Evolutionary conservation across 2,329 filamentous ascomycete species (phyloP), one percentile per base, ranked within the genome.

Genomic region (Botryotinia narcissicola): DNA sequence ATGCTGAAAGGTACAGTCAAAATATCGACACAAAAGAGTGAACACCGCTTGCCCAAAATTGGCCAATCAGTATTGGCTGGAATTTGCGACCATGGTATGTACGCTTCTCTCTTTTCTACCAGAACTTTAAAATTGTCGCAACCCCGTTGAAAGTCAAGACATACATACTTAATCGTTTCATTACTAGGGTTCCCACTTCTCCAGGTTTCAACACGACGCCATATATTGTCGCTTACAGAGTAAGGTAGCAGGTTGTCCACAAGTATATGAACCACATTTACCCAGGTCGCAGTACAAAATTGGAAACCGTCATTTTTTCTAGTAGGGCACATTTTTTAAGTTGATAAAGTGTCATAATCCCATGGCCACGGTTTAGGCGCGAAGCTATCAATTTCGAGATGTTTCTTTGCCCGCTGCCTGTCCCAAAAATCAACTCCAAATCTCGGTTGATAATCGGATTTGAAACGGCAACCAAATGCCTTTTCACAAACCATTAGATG

Each of bases 21-120:
- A 5, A 73, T 73, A 73, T 73, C 71, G 4, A 29, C 32, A 16
- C 71, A 73, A 35, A 73, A 73, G 14, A 73, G 9, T 35, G 68
- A 42, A n/a, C 32, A 29, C 8, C 8, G 2, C 4, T 35, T 22
- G n/a, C 63, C 71, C 4, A 69, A 32, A 32, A 54, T 61, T 16
- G 40, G 29, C 71, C 51, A 69, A 54, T 73, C 18, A 32, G 63
- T 73, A 20, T 69, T 48, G 4, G 71, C 60, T 8, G 35, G 29
- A 9, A 25, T 60, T 35, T 40, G 22, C 20, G 71, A 73, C 71
- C 71, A 73, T n/a, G 51, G 54, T 25, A 46, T 18, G 22, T 20
- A 16, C 1, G n/a, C 4, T 25, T 69, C 64, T 20, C n/a, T 40
- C 37, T 3, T 35, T 10, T 37, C 9, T 6, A 73, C 4, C n/a